Evolutionary conservation across 2,329 filamentous ascomycete genomes (phyloP), one percentile per base, ranked within the genome.

Genomic region (Colletotrichum simmondsii): DNA sequence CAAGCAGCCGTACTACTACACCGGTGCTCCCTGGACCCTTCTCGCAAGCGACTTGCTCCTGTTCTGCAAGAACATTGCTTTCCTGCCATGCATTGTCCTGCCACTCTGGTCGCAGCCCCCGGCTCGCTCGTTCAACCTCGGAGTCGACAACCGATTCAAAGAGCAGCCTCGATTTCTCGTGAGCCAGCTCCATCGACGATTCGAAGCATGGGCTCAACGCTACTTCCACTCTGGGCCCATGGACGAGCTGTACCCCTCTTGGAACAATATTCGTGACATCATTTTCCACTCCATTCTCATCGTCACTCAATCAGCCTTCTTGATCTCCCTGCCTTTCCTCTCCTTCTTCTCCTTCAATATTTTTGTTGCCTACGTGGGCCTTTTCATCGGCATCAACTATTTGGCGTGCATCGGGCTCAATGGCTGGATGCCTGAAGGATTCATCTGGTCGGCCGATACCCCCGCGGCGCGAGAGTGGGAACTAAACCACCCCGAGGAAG

Each of bases 241-340:
- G 54, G 68, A 71, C 46, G 68, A 71, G 63, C 68, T 71, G 3
- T 71, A 71, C 63, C 68, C 68, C 3, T 71, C 68, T 24, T 56
- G 65, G 26, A 64, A 46, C 12, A 71, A 71, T 24, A 37, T 71
- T 24, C 14, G 19, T 24, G 64, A 58, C 32, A 52, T 71, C 5
- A 58, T 37, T 4, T 35, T 65, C 28, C 68, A 71, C 30, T 54
- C 42, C 12, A 12, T 71, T 1, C 63, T 71, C 16, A 49, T 71
- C 1, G 30, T n/a, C n/a, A 37, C 67, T 22, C 92, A 95, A 80
- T 75, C 89, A 0, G 76, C 78, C 0, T 93, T 94, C 77, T 77
- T 95, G 4, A 8, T 92, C 0, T 85, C 86, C 0, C 77, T 94
- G 2, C 89, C 91, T 0, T 79, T 89, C 3, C 78, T 84, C 30